Conservation (phyloP, 208 protist species). For the Strigomonas culicis region DNA sequence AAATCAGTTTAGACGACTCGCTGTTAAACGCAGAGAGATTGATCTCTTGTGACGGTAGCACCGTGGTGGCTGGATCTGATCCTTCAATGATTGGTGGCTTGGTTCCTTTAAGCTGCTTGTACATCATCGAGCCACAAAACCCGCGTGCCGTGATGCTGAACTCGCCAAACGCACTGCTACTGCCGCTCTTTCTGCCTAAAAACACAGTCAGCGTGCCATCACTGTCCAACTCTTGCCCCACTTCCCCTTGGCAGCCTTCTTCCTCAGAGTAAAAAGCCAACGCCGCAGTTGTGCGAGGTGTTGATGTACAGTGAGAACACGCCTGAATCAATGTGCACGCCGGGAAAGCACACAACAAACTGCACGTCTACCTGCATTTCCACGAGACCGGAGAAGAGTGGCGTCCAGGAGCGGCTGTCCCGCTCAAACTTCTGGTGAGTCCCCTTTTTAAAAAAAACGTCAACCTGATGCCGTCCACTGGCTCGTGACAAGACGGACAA, state of each 20-base stretch:
- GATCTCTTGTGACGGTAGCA: neutral
- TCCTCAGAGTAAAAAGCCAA: constrained; percentile 84
- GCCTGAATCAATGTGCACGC: constrained; percentile 54
- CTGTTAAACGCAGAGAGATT: neutral
- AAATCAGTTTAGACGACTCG: constrained; percentile 6
- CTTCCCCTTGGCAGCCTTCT: constrained; percentile 67
- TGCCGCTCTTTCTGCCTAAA: constrained; percentile 75
- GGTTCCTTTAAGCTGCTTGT: constrained; percentile 65
- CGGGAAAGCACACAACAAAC: constrained; percentile 59
- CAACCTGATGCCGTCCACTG: constrained; percentile 68
- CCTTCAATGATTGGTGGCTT: constrained; percentile 50
- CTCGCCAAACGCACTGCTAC: constrained; percentile 67
- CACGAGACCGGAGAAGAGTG: constrained; percentile 69
- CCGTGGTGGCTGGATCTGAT: constrained; percentile 4
- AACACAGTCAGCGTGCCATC: constrained; percentile 78
- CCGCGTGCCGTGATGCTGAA: constrained; percentile 55
- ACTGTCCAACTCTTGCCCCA: constrained; percentile 70
- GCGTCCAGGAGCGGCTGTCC: constrained; percentile 58
- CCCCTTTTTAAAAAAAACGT: constrained; percentile 84
- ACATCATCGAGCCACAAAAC: constrained; percentile 87
- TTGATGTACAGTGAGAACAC: constrained; percentile 89
- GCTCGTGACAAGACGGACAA: constrained; percentile 68
- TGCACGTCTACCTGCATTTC: constrained; percentile 60
- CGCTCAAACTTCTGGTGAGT: constrained; percentile 60
- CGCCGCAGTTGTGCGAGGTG: constrained; percentile 85